Evolutionary conservation across 345 rosid species (phyloP), one percentile per base, ranked within the genome.

Genomic region (Hibiscus trionum): DNA sequence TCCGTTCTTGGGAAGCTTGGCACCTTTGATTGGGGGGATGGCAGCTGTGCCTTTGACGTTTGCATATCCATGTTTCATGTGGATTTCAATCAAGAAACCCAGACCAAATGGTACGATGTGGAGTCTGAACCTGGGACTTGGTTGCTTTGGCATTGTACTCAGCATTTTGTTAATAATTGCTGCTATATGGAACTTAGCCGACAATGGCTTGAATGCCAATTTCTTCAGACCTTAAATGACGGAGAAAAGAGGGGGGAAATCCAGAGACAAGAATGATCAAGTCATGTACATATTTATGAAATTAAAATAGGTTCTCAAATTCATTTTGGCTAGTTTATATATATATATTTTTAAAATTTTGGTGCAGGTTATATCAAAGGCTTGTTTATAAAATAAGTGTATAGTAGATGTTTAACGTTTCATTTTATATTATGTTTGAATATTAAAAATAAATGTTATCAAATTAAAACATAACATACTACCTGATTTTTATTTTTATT

Each of bases 11-110:
- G 75, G 80, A 7, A 85, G 76, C 33, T 65, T 88, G 9, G 80
- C 70, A 21, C 65, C 80, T 7, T 21, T 88, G 27, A 50, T 85
- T 0, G 90, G 93, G 33, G 93, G 88, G 8, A 10, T 86, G 19
- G 44, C 27, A 7, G 55, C 85, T 0, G 52, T 79, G 16, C 84
- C 86, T 9, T 26, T 88, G 58, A 81, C 88, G 4, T 85, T 66
- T 47, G 81, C 67, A 3, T 85, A 83, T 70, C 90, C 93, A 8
- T 86, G 93, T 78, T 84, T 88, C 77, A 86, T 86, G 85, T 85
- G 90, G 86, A 71, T 80, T 71, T 70, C 24, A 1, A 80, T 86
- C 44, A 75, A 61, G 60, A 79, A 61, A 50, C 79, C 76, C 0
- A 11, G 15, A 2, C 4, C 4, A 0, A 4, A 27, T 27, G 46